These are phyloP conservation scores for Bacidia rubella DNA, from an alignment of 495 filamentous ascomycete genomes.

Conservation along the genomic window DNA sequence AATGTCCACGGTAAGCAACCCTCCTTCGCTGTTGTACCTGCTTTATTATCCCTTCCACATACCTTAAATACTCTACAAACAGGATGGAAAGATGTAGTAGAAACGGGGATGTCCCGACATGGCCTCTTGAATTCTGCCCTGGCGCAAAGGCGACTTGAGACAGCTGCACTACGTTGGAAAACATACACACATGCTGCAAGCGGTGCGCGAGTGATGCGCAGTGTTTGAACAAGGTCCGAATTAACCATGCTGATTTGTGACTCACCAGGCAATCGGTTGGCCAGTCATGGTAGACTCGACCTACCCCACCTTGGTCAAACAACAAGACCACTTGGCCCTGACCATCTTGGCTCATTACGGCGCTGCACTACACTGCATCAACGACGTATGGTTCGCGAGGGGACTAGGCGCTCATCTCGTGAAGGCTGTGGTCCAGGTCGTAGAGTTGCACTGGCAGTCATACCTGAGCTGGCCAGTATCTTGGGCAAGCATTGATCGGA, in stretches of 20 bases:
- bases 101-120: not conserved
- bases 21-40: no score
- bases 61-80: no score
- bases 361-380: constrained; percentile 26
- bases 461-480: not conserved
- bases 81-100: no score
- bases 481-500: not conserved
- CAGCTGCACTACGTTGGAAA: no score
- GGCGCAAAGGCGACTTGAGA: no score
- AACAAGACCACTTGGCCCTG: constrained; percentile 26
- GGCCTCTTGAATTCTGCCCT: not conserved
- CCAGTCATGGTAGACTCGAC: not conserved
- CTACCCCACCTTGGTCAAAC: constrained; percentile 22
- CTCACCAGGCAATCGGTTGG: not conserved
- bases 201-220: not conserved
- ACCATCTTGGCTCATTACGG: constrained; percentile 31
- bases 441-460: not conserved
- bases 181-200: no score
- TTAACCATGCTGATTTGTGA: not conserved
- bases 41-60: no score
- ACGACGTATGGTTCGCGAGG: constrained; percentile 26
- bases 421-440: constrained; percentile 15
- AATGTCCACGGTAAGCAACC: not conserved
- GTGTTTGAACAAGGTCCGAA: not conserved
- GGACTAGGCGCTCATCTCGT: constrained; percentile 31